Percentiles rank a stretch among this genome's conserved stretches.
phyloP scores from a whole-genome alignment of 2,329 filamentous ascomycete species.

The Pyrenophora tritici-repentis region DNA sequence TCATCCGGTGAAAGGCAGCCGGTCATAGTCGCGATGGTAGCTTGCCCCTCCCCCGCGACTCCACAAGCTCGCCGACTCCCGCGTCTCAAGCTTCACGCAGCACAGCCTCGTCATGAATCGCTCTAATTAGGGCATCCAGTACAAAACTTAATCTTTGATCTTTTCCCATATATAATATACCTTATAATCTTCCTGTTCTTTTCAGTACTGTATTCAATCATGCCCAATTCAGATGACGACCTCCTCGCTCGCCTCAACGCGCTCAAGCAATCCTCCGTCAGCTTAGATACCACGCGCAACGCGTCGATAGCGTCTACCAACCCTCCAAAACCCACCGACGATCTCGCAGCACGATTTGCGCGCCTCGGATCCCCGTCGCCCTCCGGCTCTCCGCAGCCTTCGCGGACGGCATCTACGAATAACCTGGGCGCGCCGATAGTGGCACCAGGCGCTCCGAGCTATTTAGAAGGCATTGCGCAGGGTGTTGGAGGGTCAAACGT shows the following conservation, averaged over 20 bases:
- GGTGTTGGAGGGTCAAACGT: constrained; percentile 32
- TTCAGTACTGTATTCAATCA: neutral
- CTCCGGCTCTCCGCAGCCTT: constrained; percentile 32
- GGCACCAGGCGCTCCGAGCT: constrained; percentile 43
- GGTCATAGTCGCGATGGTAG: neutral
- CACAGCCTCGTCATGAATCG: constrained; percentile 3
- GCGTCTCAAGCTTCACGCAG: constrained; percentile 20
- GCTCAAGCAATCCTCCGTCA: constrained; percentile 52
- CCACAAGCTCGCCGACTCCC: constrained; percentile 20
- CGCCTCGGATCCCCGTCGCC: constrained; percentile 41
- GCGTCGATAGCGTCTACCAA: constrained; percentile 21
- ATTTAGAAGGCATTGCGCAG: constrained; percentile 40
- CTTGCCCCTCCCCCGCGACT: constrained; percentile 18
- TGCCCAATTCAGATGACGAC: constrained; percentile 43
- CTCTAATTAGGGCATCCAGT: neutral
- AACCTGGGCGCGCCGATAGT: constrained; percentile 25
- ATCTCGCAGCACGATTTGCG: constrained; percentile 47
- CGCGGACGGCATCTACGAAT: constrained; percentile 25
- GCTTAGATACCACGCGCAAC: constrained; percentile 33
- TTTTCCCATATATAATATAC: neutral
- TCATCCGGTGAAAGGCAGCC: neutral
- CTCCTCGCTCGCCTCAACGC: constrained; percentile 57
- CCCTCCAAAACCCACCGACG: constrained; percentile 30
- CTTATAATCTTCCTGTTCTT: neutral
- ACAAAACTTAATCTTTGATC: neutral